A percentile compares a stretch with the other conserved stretches of the same genome.
Conservation (phyloP, 2,329 filamentous ascomycete species). For the Teratosphaeria pseudoeucalypti region DNA sequence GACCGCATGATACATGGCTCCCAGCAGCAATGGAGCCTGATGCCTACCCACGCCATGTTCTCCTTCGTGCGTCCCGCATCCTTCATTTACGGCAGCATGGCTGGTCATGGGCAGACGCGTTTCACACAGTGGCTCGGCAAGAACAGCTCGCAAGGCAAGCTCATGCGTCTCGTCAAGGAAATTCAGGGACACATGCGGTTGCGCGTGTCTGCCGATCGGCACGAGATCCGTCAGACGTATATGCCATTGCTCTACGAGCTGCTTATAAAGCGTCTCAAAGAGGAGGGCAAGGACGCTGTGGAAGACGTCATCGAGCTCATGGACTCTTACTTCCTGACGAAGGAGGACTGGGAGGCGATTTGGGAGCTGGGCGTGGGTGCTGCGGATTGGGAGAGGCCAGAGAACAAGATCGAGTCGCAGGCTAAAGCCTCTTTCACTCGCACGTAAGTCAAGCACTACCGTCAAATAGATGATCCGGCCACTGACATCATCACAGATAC, state of each 20-base stretch:
- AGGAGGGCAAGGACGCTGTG: conserved; percentile 72
- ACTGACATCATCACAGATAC: conserved; percentile 47
- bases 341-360: conserved; percentile 89
- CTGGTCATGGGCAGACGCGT: conserved; percentile 46
- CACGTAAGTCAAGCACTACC: conserved; percentile 48
- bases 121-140: conserved; percentile 94
- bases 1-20: conserved; percentile 97
- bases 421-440: conserved; percentile 86
- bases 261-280: conserved; percentile 62
- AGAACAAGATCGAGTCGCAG: conserved; percentile 68
- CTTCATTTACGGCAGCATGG: conserved; percentile 69
- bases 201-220: conserved; percentile 76
- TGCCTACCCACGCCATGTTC: conserved; percentile 93
- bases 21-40: conserved; percentile 96
- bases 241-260: conserved; percentile 78
- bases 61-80: conserved; percentile 88
- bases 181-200: conserved; percentile 97
- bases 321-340: conserved; percentile 93
- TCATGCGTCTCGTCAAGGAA: conserved; percentile 76
- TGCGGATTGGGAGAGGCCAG: conserved; percentile 55
- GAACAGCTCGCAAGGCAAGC: conserved; percentile 70
- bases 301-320: conserved; percentile 82
- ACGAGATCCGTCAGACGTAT: conserved; percentile 92
- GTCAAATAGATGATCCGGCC: background rate
- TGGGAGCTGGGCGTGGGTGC: conserved; percentile 81